Conservation (phyloP, 2,329 filamentous ascomycete species). For the Catunica adiposa region DNA sequence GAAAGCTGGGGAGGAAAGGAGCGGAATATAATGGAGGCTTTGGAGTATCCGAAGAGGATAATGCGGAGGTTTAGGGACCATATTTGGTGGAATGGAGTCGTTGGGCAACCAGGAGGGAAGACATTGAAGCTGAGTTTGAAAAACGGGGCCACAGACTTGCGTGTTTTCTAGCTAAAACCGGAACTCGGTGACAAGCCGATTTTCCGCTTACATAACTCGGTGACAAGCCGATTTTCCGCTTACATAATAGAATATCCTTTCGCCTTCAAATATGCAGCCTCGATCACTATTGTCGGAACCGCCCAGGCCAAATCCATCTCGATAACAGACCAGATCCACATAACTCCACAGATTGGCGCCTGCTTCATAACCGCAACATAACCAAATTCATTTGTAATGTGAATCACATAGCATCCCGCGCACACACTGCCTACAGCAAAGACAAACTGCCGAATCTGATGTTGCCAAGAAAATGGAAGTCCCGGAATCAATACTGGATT, state of each 20-base stretch:
- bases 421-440: conserved; percentile 46
- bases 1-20: conserved; percentile 15
- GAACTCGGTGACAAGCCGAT: no score
- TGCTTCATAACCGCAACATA: conserved; percentile 87
- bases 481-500: conserved; percentile 33
- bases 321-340: conserved; percentile 88
- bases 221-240: background rate
- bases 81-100: background rate
- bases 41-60: conserved; percentile 11
- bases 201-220: no score
- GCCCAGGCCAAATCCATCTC: conserved; percentile 62
- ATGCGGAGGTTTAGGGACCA: background rate
- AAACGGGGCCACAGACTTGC: background rate
- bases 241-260: conserved; percentile 33
- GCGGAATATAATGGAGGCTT: conserved; percentile 7
- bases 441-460: conserved; percentile 35
- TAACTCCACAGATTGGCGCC: conserved; percentile 69
- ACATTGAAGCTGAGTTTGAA: background rate
- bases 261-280: conserved; percentile 30
- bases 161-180: background rate
- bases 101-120: background rate
- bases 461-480: conserved; percentile 29
- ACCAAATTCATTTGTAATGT: conserved; percentile 60
- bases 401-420: conserved; percentile 63
- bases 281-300: conserved; percentile 33